Evolutionary conservation across 495 filamentous ascomycete species (phyloP), one percentile per base, ranked within the genome.

Genomic region (Aspergillus indologenus): DNA sequence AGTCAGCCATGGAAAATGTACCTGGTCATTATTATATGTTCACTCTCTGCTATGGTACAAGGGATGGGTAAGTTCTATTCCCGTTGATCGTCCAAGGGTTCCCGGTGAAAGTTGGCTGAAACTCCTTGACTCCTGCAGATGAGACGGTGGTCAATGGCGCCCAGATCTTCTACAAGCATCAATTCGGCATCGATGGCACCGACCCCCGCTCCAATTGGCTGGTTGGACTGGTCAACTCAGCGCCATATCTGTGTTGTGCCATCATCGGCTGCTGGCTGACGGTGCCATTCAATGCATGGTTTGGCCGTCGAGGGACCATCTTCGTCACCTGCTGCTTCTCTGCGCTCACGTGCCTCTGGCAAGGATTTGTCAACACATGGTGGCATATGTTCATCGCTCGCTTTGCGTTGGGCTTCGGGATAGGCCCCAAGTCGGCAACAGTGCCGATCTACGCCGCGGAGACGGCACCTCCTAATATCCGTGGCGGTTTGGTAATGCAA

Each of bases 231-330:
- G 74, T 85, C 31, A 68, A 68, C 58, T 75, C 78, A 19, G 79
- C 79, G 1, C 91, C 90, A 0, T 93, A 94, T 63, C 79, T 93
- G 11, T 86, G 85, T 71, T 93, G 85, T 61, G 89, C 91, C 19
- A 68, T 92, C 44, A 68, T 90, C 46, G 87, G 89, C 18, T 94
- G 88, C 75, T 96, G 91, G 91, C 78, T 92, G 44, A 91, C 89
- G 2, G 85, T 86, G 19, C 90, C 90, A 0, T 82, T 90, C 68
- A 96, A 96, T 70, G 83, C 86, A 59, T 79, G 71, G 56, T 88
- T 93, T 61, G 92, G 90, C 21, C 86, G 92, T 53, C 84, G 91
- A 2, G 89, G 91, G 8, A 92, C 90, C 14, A 89, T 96, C 53
- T 93, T 95, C 69, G 74, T 94, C 46, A 84, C 87, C 18, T 91